A percentile compares a stretch with the other conserved stretches of the same genome.
phyloP scores from a whole-genome alignment of 129 eudicot species.

The Pittosporum tobira region DNA sequence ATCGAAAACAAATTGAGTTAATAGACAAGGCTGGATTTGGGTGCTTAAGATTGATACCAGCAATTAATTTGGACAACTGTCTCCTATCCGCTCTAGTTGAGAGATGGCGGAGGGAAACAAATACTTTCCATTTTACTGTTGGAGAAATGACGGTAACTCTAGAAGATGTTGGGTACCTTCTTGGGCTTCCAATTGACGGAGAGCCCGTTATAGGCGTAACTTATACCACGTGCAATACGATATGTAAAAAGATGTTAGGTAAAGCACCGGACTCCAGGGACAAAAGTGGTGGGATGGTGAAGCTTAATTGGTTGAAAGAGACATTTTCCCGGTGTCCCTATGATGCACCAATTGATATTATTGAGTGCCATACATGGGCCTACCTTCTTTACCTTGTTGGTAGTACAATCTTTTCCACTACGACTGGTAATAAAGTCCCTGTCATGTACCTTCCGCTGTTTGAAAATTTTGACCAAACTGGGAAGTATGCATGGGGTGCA shows the following conservation, averaged over 20 bases:
- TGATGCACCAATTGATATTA: constrained; percentile 37
- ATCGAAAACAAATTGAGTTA: constrained; percentile 68
- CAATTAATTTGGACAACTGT: constrained; percentile 88
- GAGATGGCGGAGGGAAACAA: constrained; percentile 90
- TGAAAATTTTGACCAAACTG: constrained; percentile 73
- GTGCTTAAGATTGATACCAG: constrained; percentile 72
- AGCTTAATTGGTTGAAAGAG: constrained; percentile 90
- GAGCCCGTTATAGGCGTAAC: constrained; percentile 94
- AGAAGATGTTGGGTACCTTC: constrained; percentile 75
- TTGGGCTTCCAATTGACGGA: constrained; percentile 83
- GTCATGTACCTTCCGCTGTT: constrained; percentile 91
- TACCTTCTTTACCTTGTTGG: constrained; percentile 87
- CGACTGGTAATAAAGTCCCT: constrained; percentile 90
- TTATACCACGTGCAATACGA: constrained; percentile 68
- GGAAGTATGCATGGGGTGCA: constrained; percentile 93
- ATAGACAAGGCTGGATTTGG: constrained; percentile 83
- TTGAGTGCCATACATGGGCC: constrained; percentile 67
- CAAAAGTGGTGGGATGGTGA: constrained; percentile 96
- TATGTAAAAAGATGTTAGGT: constrained; percentile 54
- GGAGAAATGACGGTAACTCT: no score
- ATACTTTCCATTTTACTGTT: constrained; percentile 74
- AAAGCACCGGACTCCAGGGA: constrained; percentile 67
- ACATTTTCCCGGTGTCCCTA: constrained; percentile 63
- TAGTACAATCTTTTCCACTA: constrained; percentile 81
- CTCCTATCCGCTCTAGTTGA: constrained; percentile 87